Evolutionary conservation across 768 basidiomycete species (phyloP), one percentile per base, ranked within the genome.

Genomic region (Psilocybe tampanensis): DNA sequence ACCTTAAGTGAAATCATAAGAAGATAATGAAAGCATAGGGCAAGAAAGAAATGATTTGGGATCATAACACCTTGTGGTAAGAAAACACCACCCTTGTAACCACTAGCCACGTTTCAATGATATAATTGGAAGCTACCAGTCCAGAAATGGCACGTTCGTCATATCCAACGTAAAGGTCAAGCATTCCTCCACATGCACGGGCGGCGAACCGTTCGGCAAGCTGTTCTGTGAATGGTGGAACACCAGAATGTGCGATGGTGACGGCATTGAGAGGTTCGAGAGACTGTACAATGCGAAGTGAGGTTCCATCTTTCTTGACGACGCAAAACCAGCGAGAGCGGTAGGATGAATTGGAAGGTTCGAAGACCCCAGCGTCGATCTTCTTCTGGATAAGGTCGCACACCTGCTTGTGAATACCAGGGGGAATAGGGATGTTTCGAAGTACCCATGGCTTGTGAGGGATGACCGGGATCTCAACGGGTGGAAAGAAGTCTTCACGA

Each of bases 211-310:
- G 56, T 36, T 75, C 73, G 11, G 72, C 73, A 2, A 74, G 52
- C 1, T 69, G 59, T 2, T 77, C 67, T 0, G 68, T 61, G 3
- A 61, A 52, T 1, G 76, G 76, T 0, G 70, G 66, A 8, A 74
- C 42, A 0, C 68, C 72, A 2, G 74, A 65, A 49, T 79, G 64
- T n/a, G 56, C 51, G 5, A 77, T 74, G 0, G 74, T 71, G 0
- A 78, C 68, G 2, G 57, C 64, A 56, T 79, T 79, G 0, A 79
- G 65, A 0, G 70, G 74, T 55, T 78, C 69, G 0, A 79, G 60
- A 56, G 67, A 65, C 42, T 77, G 74, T 1, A 79, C 74, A 0
- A 76, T 52, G 0, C 69, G 60, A 0, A 79, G 60, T 0, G 45
- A 47, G 13, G 69, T 69, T 0, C 74, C 67, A 45, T 74, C 68